Evolutionary conservation across 192 early-diverging fungal genomes (phyloP).

Genomic region (Coemansia sp.): DNA sequence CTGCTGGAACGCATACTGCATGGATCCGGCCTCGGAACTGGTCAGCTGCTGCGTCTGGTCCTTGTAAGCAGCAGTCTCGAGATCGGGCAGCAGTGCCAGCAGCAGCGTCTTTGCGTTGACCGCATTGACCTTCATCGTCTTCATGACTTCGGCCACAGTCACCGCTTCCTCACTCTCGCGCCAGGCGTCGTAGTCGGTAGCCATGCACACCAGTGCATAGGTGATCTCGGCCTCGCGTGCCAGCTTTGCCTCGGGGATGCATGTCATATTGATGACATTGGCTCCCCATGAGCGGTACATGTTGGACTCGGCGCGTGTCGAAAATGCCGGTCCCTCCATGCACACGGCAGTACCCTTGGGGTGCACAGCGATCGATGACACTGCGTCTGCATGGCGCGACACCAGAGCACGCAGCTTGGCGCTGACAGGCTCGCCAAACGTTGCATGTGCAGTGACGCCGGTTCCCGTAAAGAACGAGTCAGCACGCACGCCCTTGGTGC

Average conservation of each 20-base stretch:
- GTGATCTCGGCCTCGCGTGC: conserved; percentile 97
- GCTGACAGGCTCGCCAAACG: conserved; percentile 95
- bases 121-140: conserved; percentile 82
- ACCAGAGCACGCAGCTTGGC: conserved; percentile 70
- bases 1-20: conserved; percentile 85
- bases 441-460: conserved; percentile 88
- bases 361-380: conserved; percentile 61
- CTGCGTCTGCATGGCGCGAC: conserved; percentile 56
- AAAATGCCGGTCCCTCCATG: conserved; percentile 99
- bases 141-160: conserved; percentile 80
- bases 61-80: conserved; percentile 61
- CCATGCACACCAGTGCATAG: conserved; percentile 99
- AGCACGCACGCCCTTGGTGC: conserved; percentile 94
- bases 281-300: conserved; percentile 93
- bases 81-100: conserved; percentile 69
- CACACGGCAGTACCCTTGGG: conserved; percentile 82
- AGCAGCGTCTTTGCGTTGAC: conserved; percentile 81
- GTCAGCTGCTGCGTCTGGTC: conserved; percentile 55
- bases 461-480: conserved; percentile 89
- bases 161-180: conserved; percentile 77
- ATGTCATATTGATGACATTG: conserved; percentile 98
- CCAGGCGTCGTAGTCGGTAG: conserved; percentile 98
- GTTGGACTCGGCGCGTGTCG: conserved; percentile 94
- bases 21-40: conserved; percentile 71
- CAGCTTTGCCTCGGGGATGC: conserved; percentile 93